A percentile compares a stretch with the other conserved stretches of the same genome.
Evolutionary conservation across 345 rosid genomes (phyloP).

Genomic region (Brassica rapa): DNA sequence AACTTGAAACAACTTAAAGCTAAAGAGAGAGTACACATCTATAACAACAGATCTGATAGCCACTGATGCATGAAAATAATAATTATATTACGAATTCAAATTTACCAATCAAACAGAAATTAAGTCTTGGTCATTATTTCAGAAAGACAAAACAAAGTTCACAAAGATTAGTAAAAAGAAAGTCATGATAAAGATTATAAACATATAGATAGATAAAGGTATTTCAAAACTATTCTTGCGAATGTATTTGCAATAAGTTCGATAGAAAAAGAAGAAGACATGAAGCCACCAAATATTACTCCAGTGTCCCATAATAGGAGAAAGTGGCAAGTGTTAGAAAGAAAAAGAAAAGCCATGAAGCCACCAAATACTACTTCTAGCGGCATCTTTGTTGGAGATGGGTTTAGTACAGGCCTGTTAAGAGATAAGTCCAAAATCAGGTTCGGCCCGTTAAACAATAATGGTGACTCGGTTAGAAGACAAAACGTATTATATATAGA

Average conservation of each 20-base stretch:
- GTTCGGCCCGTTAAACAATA: no score
- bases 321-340: neutral
- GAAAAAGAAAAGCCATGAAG: neutral
- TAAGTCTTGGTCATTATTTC: neutral
- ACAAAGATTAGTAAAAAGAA: neutral
- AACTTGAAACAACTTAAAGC: neutral
- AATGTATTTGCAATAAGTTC: neutral
- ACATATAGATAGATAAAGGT: neutral
- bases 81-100: neutral
- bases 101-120: neutral
- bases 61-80: neutral
- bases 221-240: neutral
- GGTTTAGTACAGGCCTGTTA: no score
- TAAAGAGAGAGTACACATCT: neutral
- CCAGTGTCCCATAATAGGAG: neutral
- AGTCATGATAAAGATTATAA: neutral
- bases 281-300: neutral
- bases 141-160: neutral
- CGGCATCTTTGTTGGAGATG: neutral
- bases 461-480: no score
- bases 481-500: no score
- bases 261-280: neutral
- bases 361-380: conserved; percentile 13
- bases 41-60: neutral
- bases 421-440: no score